Base-by-base conservation (phyloP, 768 basidiomycete species). In the Suillus sp. region DNA sequence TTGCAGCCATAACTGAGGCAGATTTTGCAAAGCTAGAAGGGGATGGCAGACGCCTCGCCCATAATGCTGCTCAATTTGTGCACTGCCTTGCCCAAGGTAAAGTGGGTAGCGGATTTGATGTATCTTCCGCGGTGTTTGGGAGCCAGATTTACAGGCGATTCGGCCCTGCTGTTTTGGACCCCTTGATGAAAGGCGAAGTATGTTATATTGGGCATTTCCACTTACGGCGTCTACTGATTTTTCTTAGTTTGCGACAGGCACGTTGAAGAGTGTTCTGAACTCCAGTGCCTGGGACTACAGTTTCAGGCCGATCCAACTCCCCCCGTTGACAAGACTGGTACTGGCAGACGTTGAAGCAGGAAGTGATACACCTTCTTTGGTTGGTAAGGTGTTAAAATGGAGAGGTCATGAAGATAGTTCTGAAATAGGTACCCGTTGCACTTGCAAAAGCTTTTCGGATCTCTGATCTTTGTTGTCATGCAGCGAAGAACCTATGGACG, bases 51-150 rank as follows among this genome's bases (percentile, higher is more conserved):
- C 76, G 78, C 64, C 76, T 97, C 20, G 89, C 93, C 0, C 97
- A 99, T 76, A 98, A 97, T 73, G 83, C 93, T 48, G 89, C 97
- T 4, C 97, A 99, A 72, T 97, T 90, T 73, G 86, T 95, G 8
- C 97, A 99, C 74, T 98, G 95, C 71, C 81, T 95, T 42, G 97
- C 96, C 0, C 97, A 99, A 78, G 97, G 97, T 45, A 99, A 99
- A 77, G 90, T 99, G 18, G 97, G 97, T 35, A 95, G 92, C 70
- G 97, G 97, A 7, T 99, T 99, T 78, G 97, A 99, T 71, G 93
- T 99, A 54, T 88, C 93, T 7, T 86, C 94, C 0, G 96, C 96
- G 1, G 92, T 93, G 3, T 99, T 91, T 74, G 97, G 97, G 27
- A 95, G 94, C 71, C 96, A 99, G 69, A 71, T 95, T 8, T 99